Base-by-base conservation (phyloP, 345 rosid genomes). In the Passiflora organensis region DNA sequence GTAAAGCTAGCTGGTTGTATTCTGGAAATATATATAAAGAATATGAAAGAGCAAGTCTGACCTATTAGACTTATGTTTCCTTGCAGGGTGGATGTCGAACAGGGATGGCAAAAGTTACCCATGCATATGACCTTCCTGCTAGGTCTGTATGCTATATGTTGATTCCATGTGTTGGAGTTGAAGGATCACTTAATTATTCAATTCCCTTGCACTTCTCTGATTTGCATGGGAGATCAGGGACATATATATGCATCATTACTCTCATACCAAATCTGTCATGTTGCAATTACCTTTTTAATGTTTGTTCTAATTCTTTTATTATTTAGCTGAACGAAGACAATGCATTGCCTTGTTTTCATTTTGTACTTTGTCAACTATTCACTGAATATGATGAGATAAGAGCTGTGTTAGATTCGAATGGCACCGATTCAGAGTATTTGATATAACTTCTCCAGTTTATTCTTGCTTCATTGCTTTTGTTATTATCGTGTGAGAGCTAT, bases 31-130 rank as follows among this genome's bases (percentile, higher is more conserved):
- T 22, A 15, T 44, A 14, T 62, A 23, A 52, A 51, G 32, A 66
- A 25, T 28, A 47, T n/a, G n/a, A n/a, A 23, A 20, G 41, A 48
- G 25, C 21, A 28, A 34, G 52, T 39, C 42, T 58, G 55, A 63
- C 50, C 37, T 56, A 43, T 47, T 32, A 6, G 56, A 44, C 39
- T 43, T 48, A 63, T 75, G 24, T 66, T 69, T 63, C 63, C 64
- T 57, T 60, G 51, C 74, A 93, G 99, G 96, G 96, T 62, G 99
- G 97, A 55, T 89, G 97, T 80, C 76, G 97, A 56, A 94, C 99
- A 20, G 99, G 99, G 65, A 85, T 83, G 96, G 97, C 95, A 1
- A 94, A 89, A 78, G 82, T 82, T 73, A 94, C 99, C 51, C 79
- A 76, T 75, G 97, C 96, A 24, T 87, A 89, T 80, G 89, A 89